These are phyloP conservation scores for Melampsora larici-populina DNA, from an alignment of 1,284 basidiomycete genomes.

Conservation along the genomic window DNA sequence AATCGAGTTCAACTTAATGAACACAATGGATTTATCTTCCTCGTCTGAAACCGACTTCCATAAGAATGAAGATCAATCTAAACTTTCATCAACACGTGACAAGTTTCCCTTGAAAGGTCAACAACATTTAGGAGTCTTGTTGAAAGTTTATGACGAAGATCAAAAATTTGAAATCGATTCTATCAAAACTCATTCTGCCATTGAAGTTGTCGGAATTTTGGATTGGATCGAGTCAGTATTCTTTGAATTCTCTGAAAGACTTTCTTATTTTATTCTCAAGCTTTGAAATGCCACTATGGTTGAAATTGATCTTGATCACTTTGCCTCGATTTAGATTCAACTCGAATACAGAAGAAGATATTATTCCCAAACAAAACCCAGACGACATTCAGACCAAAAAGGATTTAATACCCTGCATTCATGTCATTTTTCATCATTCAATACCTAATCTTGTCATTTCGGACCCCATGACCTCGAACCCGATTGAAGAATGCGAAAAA, in stretches of 20 bases:
- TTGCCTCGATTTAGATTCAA: too few species aligned
- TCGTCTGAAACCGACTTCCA: background rate
- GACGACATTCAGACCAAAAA: background rate
- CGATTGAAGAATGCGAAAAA: background rate
- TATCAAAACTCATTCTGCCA: conserved; percentile 15
- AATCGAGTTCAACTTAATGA: conserved; percentile 3
- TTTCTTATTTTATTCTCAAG: background rate
- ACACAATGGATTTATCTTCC: background rate
- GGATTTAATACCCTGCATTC: conserved; percentile 26
- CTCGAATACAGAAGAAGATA: too few species aligned
- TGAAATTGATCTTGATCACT: background rate
- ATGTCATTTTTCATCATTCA: conserved; percentile 33
- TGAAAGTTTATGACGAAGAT: conserved; percentile 30
- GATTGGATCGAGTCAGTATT: conserved; percentile 39
- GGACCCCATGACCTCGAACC: background rate
- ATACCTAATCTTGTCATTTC: conserved; percentile 14
- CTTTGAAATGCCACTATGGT: too few species aligned
- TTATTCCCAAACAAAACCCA: too few species aligned
- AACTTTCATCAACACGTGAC: conserved; percentile 23
- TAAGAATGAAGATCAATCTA: background rate
- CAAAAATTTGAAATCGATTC: background rate
- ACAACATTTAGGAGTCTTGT: conserved; percentile 27
- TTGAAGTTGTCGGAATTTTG: conserved; percentile 38
- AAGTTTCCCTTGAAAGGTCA: conserved; percentile 28
- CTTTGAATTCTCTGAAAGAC: background rate